Evolutionary conservation across 1,284 basidiomycete genomes (phyloP), one percentile per base, ranked within the genome.

Genomic region (Ceratobasidium sp.): DNA sequence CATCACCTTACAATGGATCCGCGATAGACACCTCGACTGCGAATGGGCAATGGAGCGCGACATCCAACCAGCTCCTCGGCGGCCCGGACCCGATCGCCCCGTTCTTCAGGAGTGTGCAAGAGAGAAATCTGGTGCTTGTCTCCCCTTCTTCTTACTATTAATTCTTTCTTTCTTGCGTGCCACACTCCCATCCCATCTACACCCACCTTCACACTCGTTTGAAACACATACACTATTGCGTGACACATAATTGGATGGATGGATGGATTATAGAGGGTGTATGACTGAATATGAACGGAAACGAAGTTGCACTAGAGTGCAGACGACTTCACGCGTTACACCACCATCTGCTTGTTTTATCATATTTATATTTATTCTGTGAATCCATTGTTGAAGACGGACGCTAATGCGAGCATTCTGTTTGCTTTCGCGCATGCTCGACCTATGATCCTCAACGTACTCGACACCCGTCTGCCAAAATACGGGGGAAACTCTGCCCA

Each of bases 1-100:
- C 74, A 16, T 58, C 74, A 19, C 69, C 59, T 29, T 74, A 72
- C 54, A 64, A 31, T 34, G 39, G 41, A 29, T 56, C 49, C 7
- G 39, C 69, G 29, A 65, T 64, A 22, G 66, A 69, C 49, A 59
- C 65, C 43, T 54, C 64, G 34, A 46, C 65, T 59, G 62, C 62
- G 22, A 72, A 81, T 86, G 80, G 82, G 82, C 84, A 86, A 72
- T 88, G 87, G 88, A 74, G 59, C 59, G 53, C 68, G n/a, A 72
- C 71, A 14, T 71, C 75, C 9, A 62, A 71, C 61, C 66, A 74
- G 68, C 74, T 75, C 37, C 64, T 76, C 59, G 43, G 39, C 71
- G 71, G 64, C 53, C 78, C 77, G 71, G 84, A 88, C 77, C 82
- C 84, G 59, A 83, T 89, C 78, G 88, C 90, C 69, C 81, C 89